Base-by-base conservation (phyloP, 2,329 filamentous ascomycete species). In the Dichotomopilus funicola region DNA sequence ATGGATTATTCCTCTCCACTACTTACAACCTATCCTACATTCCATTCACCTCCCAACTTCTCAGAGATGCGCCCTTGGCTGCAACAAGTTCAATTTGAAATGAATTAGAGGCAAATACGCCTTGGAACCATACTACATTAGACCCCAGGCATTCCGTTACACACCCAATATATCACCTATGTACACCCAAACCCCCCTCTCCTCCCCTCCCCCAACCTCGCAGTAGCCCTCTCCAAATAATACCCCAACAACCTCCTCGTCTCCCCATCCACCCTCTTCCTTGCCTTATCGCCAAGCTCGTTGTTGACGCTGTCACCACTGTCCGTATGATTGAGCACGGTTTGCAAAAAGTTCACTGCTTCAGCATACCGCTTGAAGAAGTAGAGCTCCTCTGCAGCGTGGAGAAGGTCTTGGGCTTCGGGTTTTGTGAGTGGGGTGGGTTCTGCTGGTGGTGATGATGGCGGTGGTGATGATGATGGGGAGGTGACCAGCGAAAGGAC, bases 351-450 rank as follows among this genome's bases (percentile, higher is more conserved):
- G 9, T 63, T 61, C n/a, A 71, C 68, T 1, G 73, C 78, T 53
- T 78, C 73, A 1, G 66, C 65, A 55, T 73, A 82, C 37, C 73
- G 68, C 5, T 72, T 67, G 60, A 77, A 77, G 64, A 79, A 82
- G 62, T 82, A 82, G 45, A 82, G 70, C 66, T 83, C 80, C 63
- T 82, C 79, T 6, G 79, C 75, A 0, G 79, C 80, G 62, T 82
- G 78, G 19, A 81, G 56, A 8, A 79, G 61, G n/a, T 77, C 72
- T 59, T 82, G 78, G 1, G 72, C 68, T 37, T 75, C 71, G 43
- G 72, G 73, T 62, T 82, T 83, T 36, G 71, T 19, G 13, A 58
- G 49, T 5, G 46, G 41, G 7, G 31, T 68, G 40, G 8, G 37
- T 38, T 38, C 8, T 38, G 8, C 37, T 38, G 37, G 4, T 4